Evolutionary conservation across 306 rosid genomes (phyloP).

Genomic region (Fragaria iinumae): DNA sequence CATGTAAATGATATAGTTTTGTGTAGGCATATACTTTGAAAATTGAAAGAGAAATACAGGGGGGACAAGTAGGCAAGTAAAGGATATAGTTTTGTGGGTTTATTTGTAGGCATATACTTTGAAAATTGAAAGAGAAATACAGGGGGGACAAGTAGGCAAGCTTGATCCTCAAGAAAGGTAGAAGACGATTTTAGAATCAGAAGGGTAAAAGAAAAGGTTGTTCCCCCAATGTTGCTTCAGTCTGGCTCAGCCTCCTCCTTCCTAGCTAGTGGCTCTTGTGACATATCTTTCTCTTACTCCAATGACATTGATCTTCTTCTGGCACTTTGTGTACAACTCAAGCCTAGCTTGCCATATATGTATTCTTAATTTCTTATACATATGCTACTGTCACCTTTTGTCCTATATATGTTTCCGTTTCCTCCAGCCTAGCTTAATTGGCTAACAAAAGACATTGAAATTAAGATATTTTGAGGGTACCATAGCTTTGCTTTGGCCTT

Average conservation of each 20-base stretch:
- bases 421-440: background rate
- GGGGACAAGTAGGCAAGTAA: constrained; percentile 16
- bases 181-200: constrained; percentile 8
- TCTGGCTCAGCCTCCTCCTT: background rate
- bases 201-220: constrained; percentile 21
- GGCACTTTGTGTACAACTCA: constrained; percentile 15
- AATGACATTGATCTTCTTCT: constrained; percentile 23
- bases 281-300: constrained; percentile 4
- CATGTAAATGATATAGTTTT: background rate
- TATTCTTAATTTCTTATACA: background rate
- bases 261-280: background rate
- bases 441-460: background rate
- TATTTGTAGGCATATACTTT: too few species aligned
- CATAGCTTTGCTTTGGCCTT: background rate
- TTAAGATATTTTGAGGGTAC: background rate
- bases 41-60: background rate
- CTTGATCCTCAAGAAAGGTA: constrained; percentile 20
- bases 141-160: constrained; percentile 16
- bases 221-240: constrained; percentile 22
- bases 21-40: background rate
- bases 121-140: background rate
- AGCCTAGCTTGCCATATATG: background rate
- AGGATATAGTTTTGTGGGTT: too few species aligned
- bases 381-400: background rate
- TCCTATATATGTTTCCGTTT: background rate